These are phyloP conservation scores for Pseudopyricularia cyperi DNA, from an alignment of 2,329 filamentous ascomycete species.

Conservation along the genomic window DNA sequence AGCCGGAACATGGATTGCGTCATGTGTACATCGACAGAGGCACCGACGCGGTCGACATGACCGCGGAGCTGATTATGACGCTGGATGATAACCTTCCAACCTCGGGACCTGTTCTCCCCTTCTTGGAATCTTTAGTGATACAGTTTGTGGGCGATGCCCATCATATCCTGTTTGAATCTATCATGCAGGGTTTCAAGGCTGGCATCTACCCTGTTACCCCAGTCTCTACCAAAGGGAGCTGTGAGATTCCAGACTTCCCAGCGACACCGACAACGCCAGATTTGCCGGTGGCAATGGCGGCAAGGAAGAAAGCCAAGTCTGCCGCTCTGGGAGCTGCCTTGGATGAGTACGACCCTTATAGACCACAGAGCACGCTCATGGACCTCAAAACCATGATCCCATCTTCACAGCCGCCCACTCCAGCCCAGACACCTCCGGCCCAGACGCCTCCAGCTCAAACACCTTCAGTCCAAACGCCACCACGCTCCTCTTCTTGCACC, in stretches of 20 bases:
- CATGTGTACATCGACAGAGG: slow-evolving; percentile 23
- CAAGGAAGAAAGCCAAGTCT: not conserved
- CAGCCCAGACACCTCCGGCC: slow-evolving; percentile 12
- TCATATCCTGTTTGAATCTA: slow-evolving; percentile 29
- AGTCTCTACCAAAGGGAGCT: not conserved
- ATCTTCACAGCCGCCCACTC: slow-evolving; percentile 7
- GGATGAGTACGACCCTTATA: slow-evolving; percentile 36
- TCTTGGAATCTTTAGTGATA: slow-evolving; percentile 43
- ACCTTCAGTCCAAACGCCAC: slow-evolving; percentile 9
- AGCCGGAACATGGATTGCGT: slow-evolving; percentile 9
- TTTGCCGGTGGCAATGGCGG: not conserved
- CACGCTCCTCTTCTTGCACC: slow-evolving; percentile 13
- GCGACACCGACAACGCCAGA: not conserved
- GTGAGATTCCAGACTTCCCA: not conserved
- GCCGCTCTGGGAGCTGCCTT: slow-evolving; percentile 4
- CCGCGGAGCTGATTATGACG: not conserved
- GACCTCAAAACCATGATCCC: not conserved
- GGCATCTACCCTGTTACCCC: slow-evolving; percentile 15
- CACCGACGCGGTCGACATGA: slow-evolving; percentile 18
- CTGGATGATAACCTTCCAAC: not conserved
- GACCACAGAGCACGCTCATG: slow-evolving; percentile 10
- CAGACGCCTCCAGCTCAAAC: slow-evolving; percentile 5
- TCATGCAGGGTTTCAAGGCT: slow-evolving; percentile 32
- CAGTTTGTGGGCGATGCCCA: slow-evolving; percentile 32
- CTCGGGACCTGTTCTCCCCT: slow-evolving; percentile 28